These are phyloP conservation scores for Aspergillus candidus DNA, from an alignment of 2,329 filamentous ascomycete genomes.

Conservation along the genomic window DNA sequence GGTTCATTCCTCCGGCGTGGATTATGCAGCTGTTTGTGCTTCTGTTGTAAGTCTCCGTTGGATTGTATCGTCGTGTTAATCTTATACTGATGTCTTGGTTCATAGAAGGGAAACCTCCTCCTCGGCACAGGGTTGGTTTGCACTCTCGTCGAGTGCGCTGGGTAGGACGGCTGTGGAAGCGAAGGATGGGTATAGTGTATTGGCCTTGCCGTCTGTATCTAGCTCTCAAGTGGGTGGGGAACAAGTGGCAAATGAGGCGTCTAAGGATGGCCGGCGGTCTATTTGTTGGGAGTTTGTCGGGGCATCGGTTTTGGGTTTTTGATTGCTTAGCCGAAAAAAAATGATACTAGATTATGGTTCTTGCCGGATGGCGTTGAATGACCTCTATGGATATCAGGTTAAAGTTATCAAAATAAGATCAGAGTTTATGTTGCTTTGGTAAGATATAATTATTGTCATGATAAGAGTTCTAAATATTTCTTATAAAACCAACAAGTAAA, in stretches of 20 bases:
- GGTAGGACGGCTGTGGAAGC: constrained; percentile 34
- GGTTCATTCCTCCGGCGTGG: constrained; percentile 37
- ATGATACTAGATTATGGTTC: no score
- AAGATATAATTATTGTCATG: constrained; percentile 6
- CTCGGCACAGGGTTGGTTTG: constrained; percentile 26
- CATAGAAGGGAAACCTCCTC: constrained; percentile 14
- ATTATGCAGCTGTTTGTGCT: constrained; percentile 31
- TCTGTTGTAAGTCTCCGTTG: constrained; percentile 29
- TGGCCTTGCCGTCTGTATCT: constrained; percentile 13
- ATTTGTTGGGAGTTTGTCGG: constrained; percentile 39
- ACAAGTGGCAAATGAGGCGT: background rate
- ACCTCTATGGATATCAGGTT: no score
- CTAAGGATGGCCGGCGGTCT: constrained; percentile 12
- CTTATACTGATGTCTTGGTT: constrained; percentile 9
- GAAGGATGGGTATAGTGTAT: constrained; percentile 36
- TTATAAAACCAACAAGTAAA: no score
- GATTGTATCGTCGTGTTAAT: background rate
- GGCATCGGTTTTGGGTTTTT: constrained; percentile 10
- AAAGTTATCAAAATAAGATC: no score
- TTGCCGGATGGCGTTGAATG: no score
- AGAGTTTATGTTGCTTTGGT: constrained; percentile 5
- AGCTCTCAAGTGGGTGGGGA: background rate
- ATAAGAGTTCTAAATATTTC: no score
- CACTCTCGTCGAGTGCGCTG: constrained; percentile 28
- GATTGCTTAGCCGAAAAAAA: no score